These are phyloP conservation scores for Globisporangium middletonii DNA, from an alignment of 352 stramenopile species.

Conservation along the genomic window DNA sequence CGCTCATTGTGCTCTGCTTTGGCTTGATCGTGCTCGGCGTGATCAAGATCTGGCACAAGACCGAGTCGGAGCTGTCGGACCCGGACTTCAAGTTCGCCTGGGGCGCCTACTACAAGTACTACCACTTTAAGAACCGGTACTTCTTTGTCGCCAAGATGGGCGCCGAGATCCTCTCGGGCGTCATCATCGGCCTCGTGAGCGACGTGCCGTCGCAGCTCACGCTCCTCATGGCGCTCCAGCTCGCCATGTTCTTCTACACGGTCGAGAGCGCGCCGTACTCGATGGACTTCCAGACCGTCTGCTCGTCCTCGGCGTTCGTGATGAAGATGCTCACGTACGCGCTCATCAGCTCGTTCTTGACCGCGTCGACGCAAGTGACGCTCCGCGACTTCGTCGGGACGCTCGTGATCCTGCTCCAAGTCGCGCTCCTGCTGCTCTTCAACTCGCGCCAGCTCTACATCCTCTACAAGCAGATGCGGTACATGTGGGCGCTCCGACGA, in stretches of 20 bases:
- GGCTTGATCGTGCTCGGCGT: conserved; percentile 62
- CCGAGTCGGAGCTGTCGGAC: conserved; percentile 39
- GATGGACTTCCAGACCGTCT: conserved; percentile 68
- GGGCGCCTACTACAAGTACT: conserved; percentile 83
- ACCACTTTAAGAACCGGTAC: conserved; percentile 50
- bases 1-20: conserved; percentile 59
- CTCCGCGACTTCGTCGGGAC: conserved; percentile 56
- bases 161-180: conserved; percentile 61
- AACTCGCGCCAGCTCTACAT: conserved; percentile 76
- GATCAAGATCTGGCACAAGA: conserved; percentile 62
- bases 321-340: conserved; percentile 84
- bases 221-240: conserved; percentile 62
- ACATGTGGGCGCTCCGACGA: conserved; percentile 45
- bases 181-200: conserved; percentile 70
- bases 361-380: conserved; percentile 29
- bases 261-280: conserved; percentile 58
- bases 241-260: conserved; percentile 71
- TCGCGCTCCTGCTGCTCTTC: conserved; percentile 60
- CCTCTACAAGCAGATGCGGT: conserved; percentile 71
- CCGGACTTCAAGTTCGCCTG: conserved; percentile 77
- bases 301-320: conserved; percentile 62
- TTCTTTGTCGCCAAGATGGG: conserved; percentile 81
- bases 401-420: conserved; percentile 59
- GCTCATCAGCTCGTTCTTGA: conserved; percentile 76
- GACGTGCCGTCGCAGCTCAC: conserved; percentile 71